Base-by-base conservation (phyloP, 2,329 filamentous ascomycete species). In the Ascochyta pisi region DNA sequence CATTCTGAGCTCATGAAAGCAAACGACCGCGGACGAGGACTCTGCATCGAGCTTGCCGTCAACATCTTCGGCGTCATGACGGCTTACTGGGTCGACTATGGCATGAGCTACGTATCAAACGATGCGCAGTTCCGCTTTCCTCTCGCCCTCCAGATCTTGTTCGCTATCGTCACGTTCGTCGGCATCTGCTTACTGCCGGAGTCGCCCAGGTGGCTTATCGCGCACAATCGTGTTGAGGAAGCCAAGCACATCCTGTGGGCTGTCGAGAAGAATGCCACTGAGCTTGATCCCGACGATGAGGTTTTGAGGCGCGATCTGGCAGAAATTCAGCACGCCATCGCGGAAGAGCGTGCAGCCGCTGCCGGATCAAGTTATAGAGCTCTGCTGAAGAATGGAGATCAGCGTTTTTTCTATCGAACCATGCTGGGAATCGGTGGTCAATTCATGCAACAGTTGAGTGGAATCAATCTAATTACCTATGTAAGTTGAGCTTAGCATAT, bases 141-240 rank as follows among this genome's bases (percentile, higher is more conserved):
- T 0, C 83, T 82, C 2, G 80, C 83, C 0, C 60, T 84, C 2
- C 81, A 83, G 0, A 83, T 83, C 0, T 74, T 87, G 31, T 84
- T 86, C 19, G 35, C 35, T 19, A n/a, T 38, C 16, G 16, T n/a
- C 16, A 38, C 35, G 10, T 38, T 38, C 16, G 8, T 38, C 15
- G 35, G 35, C 15, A 22, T 38, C 3, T 38, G 35, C n/a, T 60
- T 45, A 29, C 69, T 33, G 64, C 68, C 72, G 56, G 50, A 75
- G 72, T 61, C 68, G 71, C 38, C 81, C 13, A 62, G 83, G n/a
- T 78, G 81, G 2, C 70, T 83, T 37, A 78, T 84, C 10, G 71
- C 83, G 3, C 79, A 79, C 6, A 81, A 81, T 1, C 49, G 50
- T 12, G 12, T 83, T 50, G 78, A 82, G 6, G 64, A 68, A 51